Conservation (phyloP, 768 basidiomycete genomes). For the Lactifluus hygrophoroides region DNA sequence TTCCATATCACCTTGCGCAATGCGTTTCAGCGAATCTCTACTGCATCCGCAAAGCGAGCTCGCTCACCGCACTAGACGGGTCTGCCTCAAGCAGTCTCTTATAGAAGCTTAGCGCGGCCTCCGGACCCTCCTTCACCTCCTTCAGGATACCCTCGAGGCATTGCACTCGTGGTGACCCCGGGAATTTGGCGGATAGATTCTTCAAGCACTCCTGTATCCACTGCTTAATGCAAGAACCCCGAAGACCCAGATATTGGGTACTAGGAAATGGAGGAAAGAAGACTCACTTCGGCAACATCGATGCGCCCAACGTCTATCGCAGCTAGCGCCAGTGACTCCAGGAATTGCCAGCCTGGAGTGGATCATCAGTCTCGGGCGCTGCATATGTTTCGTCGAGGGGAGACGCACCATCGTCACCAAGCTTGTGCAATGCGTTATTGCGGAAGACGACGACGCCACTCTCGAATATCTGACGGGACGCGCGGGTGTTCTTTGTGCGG, state of each 20-base stretch:
- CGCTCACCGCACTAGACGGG: conserved; percentile 60
- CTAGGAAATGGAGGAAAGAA: conserved; percentile 21
- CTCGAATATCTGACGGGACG: conserved; percentile 31
- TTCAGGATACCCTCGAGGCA: conserved; percentile 70
- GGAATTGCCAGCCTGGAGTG: conserved; percentile 60
- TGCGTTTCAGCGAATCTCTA: neutral
- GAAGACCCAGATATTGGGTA: neutral
- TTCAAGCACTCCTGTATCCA: conserved; percentile 48
- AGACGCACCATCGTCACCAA: conserved; percentile 29
- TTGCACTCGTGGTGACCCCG: conserved; percentile 71
- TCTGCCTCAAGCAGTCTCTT: conserved; percentile 51
- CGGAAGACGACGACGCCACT: conserved; percentile 27
- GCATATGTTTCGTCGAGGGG: neutral
- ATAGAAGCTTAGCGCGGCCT: conserved; percentile 55
- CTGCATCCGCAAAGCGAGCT: neutral
- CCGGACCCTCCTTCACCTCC: conserved; percentile 55
- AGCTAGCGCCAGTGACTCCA: conserved; percentile 75
- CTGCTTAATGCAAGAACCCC: neutral
- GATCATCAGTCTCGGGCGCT: neutral
- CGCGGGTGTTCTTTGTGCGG: conserved; percentile 25
- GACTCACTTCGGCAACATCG: conserved; percentile 62
- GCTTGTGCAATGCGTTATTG: conserved; percentile 23
- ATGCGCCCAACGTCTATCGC: conserved; percentile 66
- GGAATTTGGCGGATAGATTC: conserved; percentile 58
- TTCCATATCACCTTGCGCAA: conserved; percentile 59